These are phyloP conservation scores for Mortierella claussenii DNA, from an alignment of 192 early-diverging fungal genomes.

Conservation along the genomic window DNA sequence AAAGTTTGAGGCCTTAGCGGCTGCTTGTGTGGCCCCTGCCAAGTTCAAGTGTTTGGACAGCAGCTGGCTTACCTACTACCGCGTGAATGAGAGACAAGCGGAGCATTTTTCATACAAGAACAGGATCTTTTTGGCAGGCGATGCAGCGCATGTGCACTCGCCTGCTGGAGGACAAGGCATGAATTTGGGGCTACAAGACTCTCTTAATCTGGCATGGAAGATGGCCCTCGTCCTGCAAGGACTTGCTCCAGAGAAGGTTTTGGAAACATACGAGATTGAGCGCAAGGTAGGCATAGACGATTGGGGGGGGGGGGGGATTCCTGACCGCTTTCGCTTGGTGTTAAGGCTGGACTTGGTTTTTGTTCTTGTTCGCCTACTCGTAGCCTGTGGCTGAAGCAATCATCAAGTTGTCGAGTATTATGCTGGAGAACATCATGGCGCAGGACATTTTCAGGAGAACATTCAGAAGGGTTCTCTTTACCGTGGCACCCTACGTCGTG, in stretches of 20 bases:
- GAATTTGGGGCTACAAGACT: slow-evolving; percentile 57
- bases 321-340: too few relatives aligned
- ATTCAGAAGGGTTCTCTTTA: slow-evolving; percentile 15
- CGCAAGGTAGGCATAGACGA: slow-evolving; percentile 33
- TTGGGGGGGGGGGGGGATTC: too few relatives aligned
- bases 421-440: slow-evolving; percentile 9
- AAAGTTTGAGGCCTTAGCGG: slow-evolving; percentile 3
- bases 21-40: slow-evolving; percentile 9
- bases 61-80: slow-evolving; percentile 37
- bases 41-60: slow-evolving; percentile 25
- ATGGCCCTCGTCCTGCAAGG: slow-evolving; percentile 53
- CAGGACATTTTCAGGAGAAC: slow-evolving; percentile 24
- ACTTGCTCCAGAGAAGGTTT: slow-evolving; percentile 22
- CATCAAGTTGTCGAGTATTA: slow-evolving; percentile 28
- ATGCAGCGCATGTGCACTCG: slow-evolving; percentile 55
- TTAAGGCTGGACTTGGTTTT: too few relatives aligned
- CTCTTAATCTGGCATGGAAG: slow-evolving; percentile 60
- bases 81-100: slow-evolving; percentile 41
- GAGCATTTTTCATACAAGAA: slow-evolving; percentile 39
- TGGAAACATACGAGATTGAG: slow-evolving; percentile 32
- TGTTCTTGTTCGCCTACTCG: too few relatives aligned
- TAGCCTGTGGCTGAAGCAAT: slow-evolving; percentile 40
- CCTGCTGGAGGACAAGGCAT: slow-evolving; percentile 57
- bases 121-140: slow-evolving; percentile 58
- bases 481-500: slow-evolving; percentile 31